Evolutionary conservation across 2,329 filamentous ascomycete genomes (phyloP), one percentile per base, ranked within the genome.

Genomic region (Cladosporium phlei): DNA sequence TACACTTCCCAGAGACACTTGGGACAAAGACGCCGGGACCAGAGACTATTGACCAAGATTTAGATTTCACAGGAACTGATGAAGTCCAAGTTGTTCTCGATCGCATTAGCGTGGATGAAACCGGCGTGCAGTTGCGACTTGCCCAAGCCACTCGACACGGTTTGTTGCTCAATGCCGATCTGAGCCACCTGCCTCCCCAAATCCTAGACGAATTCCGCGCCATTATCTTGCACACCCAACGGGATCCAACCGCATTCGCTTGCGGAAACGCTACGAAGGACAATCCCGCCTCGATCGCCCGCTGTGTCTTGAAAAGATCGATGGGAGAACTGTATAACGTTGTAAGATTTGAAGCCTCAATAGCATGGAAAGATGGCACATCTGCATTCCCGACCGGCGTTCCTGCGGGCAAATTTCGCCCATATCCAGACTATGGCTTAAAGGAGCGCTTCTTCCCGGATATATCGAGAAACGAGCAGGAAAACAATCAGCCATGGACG

Each of bases 401-500:
- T 38, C 57, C 56, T 29, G 50, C 54, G 7, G 55, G 52, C 10
- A 51, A 50, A 12, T 47, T 49, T 4, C 49, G 49, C n/a, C 43
- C 58, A 12, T 59, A 61, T 34, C 51, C 55, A 2, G 61, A 64
- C 38, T 61, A 61, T 28, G 52, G 55, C 9, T 22, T 55, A 10
- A 30, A 52, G 16, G 53, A 54, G 12, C 45, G 45, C 16, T 40
- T 47, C 24, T 40, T 39, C 10, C 45, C 53, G n/a, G 56, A 61
- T 42, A n/a, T 29, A 3, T 48, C 42, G 5, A 35, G 54, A 38
- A 52, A 53, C 8, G 44, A 48, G 14, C 38, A 47, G 9, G 54
- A 62, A 28, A 52, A 57, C 29, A 54, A 19, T 9, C 48, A 57
- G 37, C 46, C 52, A 11, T 76, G 74, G 72, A 66, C 67, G 3